Evolutionary conservation across 805 yeast genomes (phyloP).

Genomic region (Candida jianshihensis): DNA sequence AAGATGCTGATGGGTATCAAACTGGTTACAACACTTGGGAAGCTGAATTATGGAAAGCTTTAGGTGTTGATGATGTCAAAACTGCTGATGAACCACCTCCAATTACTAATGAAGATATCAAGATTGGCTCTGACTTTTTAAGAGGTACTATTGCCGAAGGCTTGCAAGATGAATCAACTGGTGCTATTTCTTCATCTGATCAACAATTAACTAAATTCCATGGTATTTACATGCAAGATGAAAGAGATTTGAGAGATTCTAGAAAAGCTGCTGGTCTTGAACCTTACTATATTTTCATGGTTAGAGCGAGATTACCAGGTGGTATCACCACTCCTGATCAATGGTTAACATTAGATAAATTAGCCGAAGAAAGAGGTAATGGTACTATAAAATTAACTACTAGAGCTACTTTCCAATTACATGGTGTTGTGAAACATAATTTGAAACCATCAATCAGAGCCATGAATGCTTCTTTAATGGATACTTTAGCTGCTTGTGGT

Average conservation of each 20-base stretch:
- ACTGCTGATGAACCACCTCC: conserved; percentile 90
- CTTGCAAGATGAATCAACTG: conserved; percentile 72
- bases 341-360: conserved; percentile 79
- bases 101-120: conserved; percentile 93
- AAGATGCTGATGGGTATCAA: conserved; percentile 91
- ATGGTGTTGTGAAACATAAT: conserved; percentile 87
- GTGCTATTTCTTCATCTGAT: conserved; percentile 84
- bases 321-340: conserved; percentile 83
- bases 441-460: conserved; percentile 88
- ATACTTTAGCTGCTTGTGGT: conserved; percentile 97
- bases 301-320: conserved; percentile 91
- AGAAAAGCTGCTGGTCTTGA: conserved; percentile 89
- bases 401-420: conserved; percentile 94
- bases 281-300: conserved; percentile 97
- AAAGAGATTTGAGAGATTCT: conserved; percentile 90
- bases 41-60: conserved; percentile 73
- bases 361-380: conserved; percentile 79
- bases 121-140: conserved; percentile 74
- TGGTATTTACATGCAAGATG: conserved; percentile 98
- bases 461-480: conserved; percentile 84
- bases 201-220: conserved; percentile 96
- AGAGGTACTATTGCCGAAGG: conserved; percentile 94
- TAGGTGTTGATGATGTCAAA: conserved; percentile 77
- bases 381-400: conserved; percentile 93
- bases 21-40: conserved; percentile 93